A percentile compares a stretch with the other conserved stretches of the same genome.
Evolutionary conservation across 352 stramenopile genomes (phyloP).

Genomic region (Phytophthora sp.): DNA sequence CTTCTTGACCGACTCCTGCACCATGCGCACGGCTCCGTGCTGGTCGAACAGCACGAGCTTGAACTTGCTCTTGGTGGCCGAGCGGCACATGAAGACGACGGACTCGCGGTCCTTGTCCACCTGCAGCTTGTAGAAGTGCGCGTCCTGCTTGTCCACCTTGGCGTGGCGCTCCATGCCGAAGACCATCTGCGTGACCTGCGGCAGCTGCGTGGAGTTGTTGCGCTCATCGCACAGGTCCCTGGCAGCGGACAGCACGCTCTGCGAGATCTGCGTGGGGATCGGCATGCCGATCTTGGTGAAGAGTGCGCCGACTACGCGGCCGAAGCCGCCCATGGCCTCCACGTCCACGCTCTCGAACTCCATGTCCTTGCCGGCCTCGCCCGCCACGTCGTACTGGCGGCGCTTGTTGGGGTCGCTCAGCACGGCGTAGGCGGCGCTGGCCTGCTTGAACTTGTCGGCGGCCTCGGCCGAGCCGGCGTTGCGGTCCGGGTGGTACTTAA

Average conservation of each 20-base stretch:
- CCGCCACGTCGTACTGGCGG: conserved; percentile 83
- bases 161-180: conserved; percentile 76
- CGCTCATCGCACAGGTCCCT: conserved; percentile 78
- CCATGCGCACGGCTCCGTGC: conserved; percentile 78
- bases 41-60: conserved; percentile 89
- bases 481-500: conserved; percentile 91
- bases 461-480: conserved; percentile 82
- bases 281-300: conserved; percentile 91
- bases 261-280: conserved; percentile 89
- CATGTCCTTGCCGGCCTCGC: conserved; percentile 72
- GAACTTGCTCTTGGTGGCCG: conserved; percentile 87
- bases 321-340: conserved; percentile 85
- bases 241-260: conserved; percentile 80
- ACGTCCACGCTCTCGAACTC: conserved; percentile 88
- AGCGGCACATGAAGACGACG: conserved; percentile 85
- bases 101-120: conserved; percentile 77
- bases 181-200: conserved; percentile 63
- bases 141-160: conserved; percentile 89
- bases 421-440: conserved; percentile 86
- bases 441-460: conserved; percentile 86
- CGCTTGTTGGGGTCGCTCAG: conserved; percentile 90
- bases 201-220: conserved; percentile 67
- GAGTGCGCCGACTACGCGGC: conserved; percentile 81
- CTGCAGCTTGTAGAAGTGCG: conserved; percentile 85
- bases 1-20: conserved; percentile 85